phyloP scores from a whole-genome alignment of 768 basidiomycete genomes.

The Suillus placidus region DNA sequence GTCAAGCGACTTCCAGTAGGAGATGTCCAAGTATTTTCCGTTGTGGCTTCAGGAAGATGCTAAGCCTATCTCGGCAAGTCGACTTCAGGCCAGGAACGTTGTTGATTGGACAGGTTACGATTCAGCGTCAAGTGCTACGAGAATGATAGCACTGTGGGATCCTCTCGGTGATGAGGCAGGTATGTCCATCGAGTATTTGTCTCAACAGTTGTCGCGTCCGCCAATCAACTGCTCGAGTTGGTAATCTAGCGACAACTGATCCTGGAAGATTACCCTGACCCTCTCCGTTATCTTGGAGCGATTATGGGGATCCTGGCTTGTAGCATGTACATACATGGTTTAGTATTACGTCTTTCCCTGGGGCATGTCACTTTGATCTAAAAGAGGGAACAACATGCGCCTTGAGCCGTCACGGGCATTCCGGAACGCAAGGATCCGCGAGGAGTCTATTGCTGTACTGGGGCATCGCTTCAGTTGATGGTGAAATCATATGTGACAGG shows the following conservation, averaged over 20 bases:
- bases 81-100: background rate
- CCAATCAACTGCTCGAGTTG: slow-evolving; percentile 2
- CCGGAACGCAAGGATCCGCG: background rate
- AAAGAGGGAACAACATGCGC: background rate
- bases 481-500: background rate
- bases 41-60: background rate
- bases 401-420: background rate
- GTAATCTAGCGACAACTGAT: background rate
- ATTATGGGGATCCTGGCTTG: background rate
- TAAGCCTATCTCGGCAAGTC: background rate
- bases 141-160: background rate
- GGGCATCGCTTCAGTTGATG: background rate
- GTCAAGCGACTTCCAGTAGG: background rate
- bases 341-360: background rate
- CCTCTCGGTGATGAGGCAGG: background rate
- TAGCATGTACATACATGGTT: background rate
- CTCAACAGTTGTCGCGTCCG: background rate
- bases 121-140: background rate
- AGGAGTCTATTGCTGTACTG: background rate
- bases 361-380: background rate
- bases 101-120: background rate
- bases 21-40: background rate
- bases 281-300: background rate
- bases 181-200: background rate
- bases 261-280: background rate